Base-by-base conservation (phyloP, 257 asterid species). In the Eucommia ulmoides region DNA sequence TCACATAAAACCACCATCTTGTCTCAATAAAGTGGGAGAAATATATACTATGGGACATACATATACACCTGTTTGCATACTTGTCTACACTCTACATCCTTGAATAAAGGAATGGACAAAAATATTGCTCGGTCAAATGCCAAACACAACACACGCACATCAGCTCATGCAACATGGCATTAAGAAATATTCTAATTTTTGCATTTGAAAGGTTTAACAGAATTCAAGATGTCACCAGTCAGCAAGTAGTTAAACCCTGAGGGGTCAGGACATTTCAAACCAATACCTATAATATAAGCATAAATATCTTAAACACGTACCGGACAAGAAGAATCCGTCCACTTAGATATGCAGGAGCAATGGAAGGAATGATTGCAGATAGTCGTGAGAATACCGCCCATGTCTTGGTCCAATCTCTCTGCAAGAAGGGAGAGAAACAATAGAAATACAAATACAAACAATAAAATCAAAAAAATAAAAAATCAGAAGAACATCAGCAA, bases 261-360 rank as follows among this genome's bases (percentile, higher is more conserved):
- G 9, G 21, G 48, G 19, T 15, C 20, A 9, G 8, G 0, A 0
- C 17, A 38, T 14, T 5, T 0, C 19, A 42, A 16, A 42, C 20
- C 5, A 5, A 42, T 19, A 14, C 8, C 19, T 16, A 10, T 4
- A 19, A 55, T 21, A 15, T 1, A 50, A 26, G 41, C 23, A 7
- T 20, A 57, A 49, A 23, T 20, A 25, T 26, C 8, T 57, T 58
- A 66, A 56, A 59, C 24, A 74, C 87, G 59, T 60, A 86, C 96
- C 65, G 98, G 98, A 68, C 98, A 91, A 60, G 98, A 91, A 56
- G 98, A 86, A 77, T 91, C 98, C 20, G 88, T 74, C 98, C 98
- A 91, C 68, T 82, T 86, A 49, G 98, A 91, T 59, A 91, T 91
- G 65, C 98, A 86, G 41, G 96, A 91, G 75, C 96, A 85, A 78